Evolutionary conservation across 257 asterid species (phyloP).

Genomic region (Agastache rugosa): DNA sequence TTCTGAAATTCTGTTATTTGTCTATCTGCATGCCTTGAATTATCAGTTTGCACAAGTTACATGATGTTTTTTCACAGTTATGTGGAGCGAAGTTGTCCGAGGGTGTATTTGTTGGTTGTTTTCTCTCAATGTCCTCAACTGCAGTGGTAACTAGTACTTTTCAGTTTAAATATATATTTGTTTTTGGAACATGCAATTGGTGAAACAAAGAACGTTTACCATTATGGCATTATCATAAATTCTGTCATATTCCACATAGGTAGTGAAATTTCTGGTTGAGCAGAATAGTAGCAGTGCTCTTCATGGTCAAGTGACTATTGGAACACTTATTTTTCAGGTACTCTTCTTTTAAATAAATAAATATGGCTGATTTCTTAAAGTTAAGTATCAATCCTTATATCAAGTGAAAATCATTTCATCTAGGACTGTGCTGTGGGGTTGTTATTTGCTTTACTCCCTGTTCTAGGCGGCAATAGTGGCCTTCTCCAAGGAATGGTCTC

Average conservation of each 20-base stretch:
- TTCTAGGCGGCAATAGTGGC: constrained; percentile 92
- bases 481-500: constrained; percentile 80
- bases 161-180: constrained; percentile 1
- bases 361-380: not conserved
- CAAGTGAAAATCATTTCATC: constrained; percentile 20
- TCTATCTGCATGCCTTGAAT: constrained; percentile 19
- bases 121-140: constrained; percentile 97
- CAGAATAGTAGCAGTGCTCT: constrained; percentile 66
- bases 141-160: constrained; percentile 68
- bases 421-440: constrained; percentile 98
- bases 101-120: constrained; percentile 92
- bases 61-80: constrained; percentile 54
- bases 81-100: constrained; percentile 92
- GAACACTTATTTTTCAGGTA: constrained; percentile 96
- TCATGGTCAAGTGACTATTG: constrained; percentile 98
- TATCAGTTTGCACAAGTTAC: constrained; percentile 27
- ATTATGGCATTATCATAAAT: constrained; percentile 23
- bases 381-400: constrained; percentile 11
- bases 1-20: constrained; percentile 31
- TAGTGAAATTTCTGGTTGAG: constrained; percentile 88
- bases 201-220: constrained; percentile 22
- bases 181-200: not conserved
- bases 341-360: constrained; percentile 12
- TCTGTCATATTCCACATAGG: constrained; percentile 53
- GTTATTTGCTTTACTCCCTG: constrained; percentile 91